Evolutionary conservation across 2,329 filamentous ascomycete species (phyloP).

Genomic region (Cryphonectria japonica): DNA sequence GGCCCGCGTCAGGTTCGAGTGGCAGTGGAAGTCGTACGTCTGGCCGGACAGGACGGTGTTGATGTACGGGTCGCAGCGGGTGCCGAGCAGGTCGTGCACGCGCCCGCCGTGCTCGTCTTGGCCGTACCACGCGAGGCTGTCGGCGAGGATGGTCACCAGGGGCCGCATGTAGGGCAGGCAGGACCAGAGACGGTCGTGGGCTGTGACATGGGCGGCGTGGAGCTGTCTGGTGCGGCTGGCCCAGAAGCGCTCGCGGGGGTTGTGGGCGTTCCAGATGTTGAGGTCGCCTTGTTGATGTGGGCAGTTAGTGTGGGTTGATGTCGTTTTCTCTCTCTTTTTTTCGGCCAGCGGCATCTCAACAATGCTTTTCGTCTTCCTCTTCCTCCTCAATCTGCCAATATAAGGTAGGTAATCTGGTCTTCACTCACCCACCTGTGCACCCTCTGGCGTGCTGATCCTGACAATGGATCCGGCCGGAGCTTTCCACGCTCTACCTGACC

Average conservation of each 20-base stretch:
- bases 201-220: conserved; percentile 73
- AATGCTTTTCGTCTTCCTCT: too few species aligned
- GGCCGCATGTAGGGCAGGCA: conserved; percentile 77
- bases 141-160: conserved; percentile 69
- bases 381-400: neutral
- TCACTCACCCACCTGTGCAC: conserved; percentile 69
- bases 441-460: conserved; percentile 74
- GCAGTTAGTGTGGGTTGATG: neutral
- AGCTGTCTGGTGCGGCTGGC: conserved; percentile 78
- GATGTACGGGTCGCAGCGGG: conserved; percentile 84
- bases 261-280: conserved; percentile 78
- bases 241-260: conserved; percentile 83
- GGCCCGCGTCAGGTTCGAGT: conserved; percentile 78
- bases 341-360: too few species aligned
- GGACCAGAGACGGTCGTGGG: conserved; percentile 77
- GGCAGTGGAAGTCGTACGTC: conserved; percentile 80
- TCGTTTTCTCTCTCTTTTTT: neutral
- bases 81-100: conserved; percentile 80
- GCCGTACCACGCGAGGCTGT: conserved; percentile 67
- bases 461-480: conserved; percentile 71
- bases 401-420: too few species aligned
- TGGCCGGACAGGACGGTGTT: conserved; percentile 72
- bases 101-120: conserved; percentile 65
- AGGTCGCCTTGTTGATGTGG: conserved; percentile 62
- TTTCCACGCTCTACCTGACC: conserved; percentile 74